Evolutionary conservation across 768 basidiomycete genomes (phyloP).

Genomic region (Mrakia gelida): DNA sequence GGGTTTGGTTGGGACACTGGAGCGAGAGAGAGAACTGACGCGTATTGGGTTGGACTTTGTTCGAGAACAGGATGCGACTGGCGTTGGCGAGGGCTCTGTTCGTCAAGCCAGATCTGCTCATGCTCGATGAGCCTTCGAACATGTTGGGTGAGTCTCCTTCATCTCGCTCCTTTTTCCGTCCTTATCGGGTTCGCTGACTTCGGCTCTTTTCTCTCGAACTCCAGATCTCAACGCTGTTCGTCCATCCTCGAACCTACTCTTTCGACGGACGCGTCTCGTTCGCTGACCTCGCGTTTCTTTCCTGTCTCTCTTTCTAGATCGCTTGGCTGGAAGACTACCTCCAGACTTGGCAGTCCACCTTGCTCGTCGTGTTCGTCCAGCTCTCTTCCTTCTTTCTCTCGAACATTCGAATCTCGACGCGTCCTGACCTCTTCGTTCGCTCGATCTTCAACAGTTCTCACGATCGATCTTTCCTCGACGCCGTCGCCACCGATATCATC

Average conservation of each 20-base stretch:
- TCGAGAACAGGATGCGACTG: conserved; percentile 71
- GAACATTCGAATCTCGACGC: neutral
- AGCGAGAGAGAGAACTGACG: no score
- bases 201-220: conserved; percentile 8
- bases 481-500: conserved; percentile 96
- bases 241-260: neutral
- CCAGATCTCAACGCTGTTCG: conserved; percentile 25
- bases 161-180: neutral
- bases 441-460: conserved; percentile 61
- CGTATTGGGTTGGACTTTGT: neutral
- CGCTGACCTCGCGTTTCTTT: conserved; percentile 47
- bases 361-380: conserved; percentile 78
- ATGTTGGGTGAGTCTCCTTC: conserved; percentile 56
- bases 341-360: conserved; percentile 86
- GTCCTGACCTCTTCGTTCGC: neutral
- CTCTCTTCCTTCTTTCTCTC: neutral
- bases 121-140: conserved; percentile 94
- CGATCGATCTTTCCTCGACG: conserved; percentile 94
- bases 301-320: conserved; percentile 44
- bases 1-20: no score
- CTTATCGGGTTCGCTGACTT: neutral
- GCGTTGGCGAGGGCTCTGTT: conserved; percentile 93
- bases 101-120: conserved; percentile 72
- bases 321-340: conserved; percentile 98
- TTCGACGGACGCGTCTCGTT: conserved; percentile 17